Evolutionary conservation across 2,329 filamentous ascomycete genomes (phyloP), one percentile per base, ranked within the genome.

Genomic region (Aspergillus novoparasiticus): DNA sequence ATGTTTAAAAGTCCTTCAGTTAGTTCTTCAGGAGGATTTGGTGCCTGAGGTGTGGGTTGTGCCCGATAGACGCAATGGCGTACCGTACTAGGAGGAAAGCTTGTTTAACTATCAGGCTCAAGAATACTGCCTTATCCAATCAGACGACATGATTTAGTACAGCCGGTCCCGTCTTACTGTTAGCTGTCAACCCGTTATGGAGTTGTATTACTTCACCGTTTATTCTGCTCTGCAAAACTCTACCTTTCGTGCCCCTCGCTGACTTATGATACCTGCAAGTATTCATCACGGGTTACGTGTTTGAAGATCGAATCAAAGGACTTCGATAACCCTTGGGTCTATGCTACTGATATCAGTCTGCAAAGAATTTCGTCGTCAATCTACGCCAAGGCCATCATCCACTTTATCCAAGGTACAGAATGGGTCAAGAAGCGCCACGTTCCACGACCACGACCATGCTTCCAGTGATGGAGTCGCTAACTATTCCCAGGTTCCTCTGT

Each of bases 41-140:
- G 26, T 55, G 51, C 30, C 32, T 55, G 21, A 55, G 32, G 51
- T 21, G n/a, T 26, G 10, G n/a, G 10, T 39, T 39, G 4, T 39
- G 30, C 14, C 14, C 32, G 14, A 55, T 36, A 28, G 51, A 36
- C 23, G 23, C 56, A 48, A 62, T 62, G 39, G 48, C 30, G 39
- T 59, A 32, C 51, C 58, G 58, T 56, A 51, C 16, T 21, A 21
- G 11, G 11, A 28, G 6, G 32, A 55, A 55, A 55, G 51, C 51
- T 55, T 55, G 12, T 58, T 58, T 58, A 48, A 19, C 19, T 36
- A 26, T 58, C 28, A 58, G 28, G 41, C 41, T 58, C 41, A 23
- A 21, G 26, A 39, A 28, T 41, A n/a, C 55, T 32, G n/a, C 32
- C 45, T 34, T 58, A 41, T 34, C 45, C 30, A 36, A 58, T 32